A percentile compares a stretch with the other conserved stretches of the same genome.
phyloP scores from a whole-genome alignment of 495 filamentous ascomycete genomes.

The Daldinia childiae region DNA sequence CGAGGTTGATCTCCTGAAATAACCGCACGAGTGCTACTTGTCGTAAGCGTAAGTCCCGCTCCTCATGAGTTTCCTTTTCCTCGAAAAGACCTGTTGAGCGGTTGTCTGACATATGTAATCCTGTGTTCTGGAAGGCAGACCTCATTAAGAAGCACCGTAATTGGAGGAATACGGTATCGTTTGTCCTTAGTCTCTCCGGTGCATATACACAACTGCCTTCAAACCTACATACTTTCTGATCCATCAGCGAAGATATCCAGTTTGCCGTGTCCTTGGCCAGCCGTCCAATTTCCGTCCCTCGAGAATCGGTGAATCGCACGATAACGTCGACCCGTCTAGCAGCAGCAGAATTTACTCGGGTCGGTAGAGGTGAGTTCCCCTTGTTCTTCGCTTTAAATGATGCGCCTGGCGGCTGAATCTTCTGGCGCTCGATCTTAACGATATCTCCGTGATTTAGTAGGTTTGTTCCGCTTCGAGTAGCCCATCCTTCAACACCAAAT shows the following conservation, averaged over 20 bases:
- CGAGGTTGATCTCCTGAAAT: constrained; percentile 87
- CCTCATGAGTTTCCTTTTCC: constrained; percentile 84
- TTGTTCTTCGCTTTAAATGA: constrained; percentile 56
- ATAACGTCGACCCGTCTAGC: constrained; percentile 78
- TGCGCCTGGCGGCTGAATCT: constrained; percentile 68
- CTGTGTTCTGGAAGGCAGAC: constrained; percentile 72
- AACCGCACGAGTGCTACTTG: constrained; percentile 89
- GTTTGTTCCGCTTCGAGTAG: constrained; percentile 81
- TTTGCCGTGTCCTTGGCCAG: constrained; percentile 90
- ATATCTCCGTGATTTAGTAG: constrained; percentile 79
- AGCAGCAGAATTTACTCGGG: constrained; percentile 54
- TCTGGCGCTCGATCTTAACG: constrained; percentile 87
- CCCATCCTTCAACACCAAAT: constrained; percentile 92
- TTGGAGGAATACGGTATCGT: constrained; percentile 93
- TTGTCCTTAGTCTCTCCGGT: constrained; percentile 83
- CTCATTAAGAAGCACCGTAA: constrained; percentile 79
- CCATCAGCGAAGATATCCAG: constrained; percentile 93
- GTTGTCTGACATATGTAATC: constrained; percentile 72
- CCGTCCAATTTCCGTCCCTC: constrained; percentile 85
- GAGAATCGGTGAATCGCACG: constrained; percentile 88
- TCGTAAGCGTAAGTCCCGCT: constrained; percentile 81
- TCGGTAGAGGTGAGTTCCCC: constrained; percentile 46
- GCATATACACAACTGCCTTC: constrained; percentile 91
- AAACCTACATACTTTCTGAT: constrained; percentile 89
- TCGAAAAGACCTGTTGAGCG: constrained; percentile 69